These are phyloP conservation scores for Nemania sp. DNA, from an alignment of 2,329 filamentous ascomycete genomes.

Conservation along the genomic window DNA sequence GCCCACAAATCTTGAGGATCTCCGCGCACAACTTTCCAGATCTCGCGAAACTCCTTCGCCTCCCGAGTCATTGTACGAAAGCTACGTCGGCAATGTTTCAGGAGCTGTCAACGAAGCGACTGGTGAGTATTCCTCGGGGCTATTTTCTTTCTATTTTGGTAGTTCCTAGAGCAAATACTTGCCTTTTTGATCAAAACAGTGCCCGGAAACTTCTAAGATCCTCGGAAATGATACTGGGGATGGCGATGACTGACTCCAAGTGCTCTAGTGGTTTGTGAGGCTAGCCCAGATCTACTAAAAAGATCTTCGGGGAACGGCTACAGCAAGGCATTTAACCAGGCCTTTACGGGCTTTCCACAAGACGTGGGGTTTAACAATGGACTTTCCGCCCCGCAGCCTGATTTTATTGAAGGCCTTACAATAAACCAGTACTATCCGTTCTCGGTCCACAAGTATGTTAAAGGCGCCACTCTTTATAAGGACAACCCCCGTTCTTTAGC, in stretches of 20 bases:
- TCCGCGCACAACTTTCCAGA: not conserved
- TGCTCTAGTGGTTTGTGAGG: not conserved
- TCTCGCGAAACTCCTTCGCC: not conserved
- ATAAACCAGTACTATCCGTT: not conserved
- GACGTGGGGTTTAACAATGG: not conserved
- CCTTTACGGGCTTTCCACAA: slow-evolving; percentile 5
- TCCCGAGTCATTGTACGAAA: not conserved
- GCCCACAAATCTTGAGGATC: not conserved
- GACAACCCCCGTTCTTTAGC: not conserved
- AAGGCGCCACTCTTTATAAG: not conserved
- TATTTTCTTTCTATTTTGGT: too few relatives aligned
- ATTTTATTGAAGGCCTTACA: not conserved
- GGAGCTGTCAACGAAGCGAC: slow-evolving; percentile 1
- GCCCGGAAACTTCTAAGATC: too few relatives aligned
- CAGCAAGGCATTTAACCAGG: not conserved
- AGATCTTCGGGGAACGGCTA: not conserved
- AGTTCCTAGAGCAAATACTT: too few relatives aligned
- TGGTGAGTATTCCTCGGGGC: too few relatives aligned
- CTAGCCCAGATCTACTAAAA: not conserved
- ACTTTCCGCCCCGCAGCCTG: not conserved
- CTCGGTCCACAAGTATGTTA: not conserved
- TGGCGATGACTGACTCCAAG: too few relatives aligned
- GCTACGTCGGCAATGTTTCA: not conserved
- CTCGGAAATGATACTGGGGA: too few relatives aligned
- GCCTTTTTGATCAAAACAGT: too few relatives aligned